A percentile compares a stretch with the other conserved stretches of the same genome.
Evolutionary conservation across 495 filamentous ascomycete genomes (phyloP).

Genomic region (Trichoderma erinaceum): DNA sequence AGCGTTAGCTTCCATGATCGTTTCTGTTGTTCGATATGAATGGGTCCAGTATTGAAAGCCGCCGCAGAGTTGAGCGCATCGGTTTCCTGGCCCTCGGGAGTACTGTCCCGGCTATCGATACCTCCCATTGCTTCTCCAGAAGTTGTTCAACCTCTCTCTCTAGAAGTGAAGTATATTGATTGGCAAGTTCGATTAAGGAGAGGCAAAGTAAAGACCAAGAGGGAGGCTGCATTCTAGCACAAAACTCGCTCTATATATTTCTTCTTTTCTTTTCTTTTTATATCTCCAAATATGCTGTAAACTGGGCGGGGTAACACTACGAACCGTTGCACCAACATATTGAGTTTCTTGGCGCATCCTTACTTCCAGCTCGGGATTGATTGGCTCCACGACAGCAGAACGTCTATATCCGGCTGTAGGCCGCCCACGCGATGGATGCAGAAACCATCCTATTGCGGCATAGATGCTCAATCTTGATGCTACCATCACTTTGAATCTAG

Average conservation of each 20-base stretch:
- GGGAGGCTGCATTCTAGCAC: too few species aligned
- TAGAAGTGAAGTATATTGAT: neutral
- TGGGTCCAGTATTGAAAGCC: neutral
- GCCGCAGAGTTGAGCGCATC: neutral
- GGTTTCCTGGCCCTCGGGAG: neutral
- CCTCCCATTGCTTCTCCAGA: neutral
- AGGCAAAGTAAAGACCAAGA: too few species aligned
- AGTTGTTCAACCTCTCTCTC: neutral
- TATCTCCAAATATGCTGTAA: neutral
- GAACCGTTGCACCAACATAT: neutral
- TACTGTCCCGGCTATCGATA: neutral
- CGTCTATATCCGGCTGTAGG: neutral
- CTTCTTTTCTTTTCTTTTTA: neutral
- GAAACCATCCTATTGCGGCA: neutral
- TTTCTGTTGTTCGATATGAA: neutral
- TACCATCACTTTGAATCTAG: too few species aligned
- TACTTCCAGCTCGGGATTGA: neutral
- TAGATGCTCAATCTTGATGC: neutral
- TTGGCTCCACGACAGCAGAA: neutral
- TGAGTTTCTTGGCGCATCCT: neutral
- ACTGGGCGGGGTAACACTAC: neutral
- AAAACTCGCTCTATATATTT: too few species aligned
- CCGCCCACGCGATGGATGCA: slow-evolving; percentile 2
- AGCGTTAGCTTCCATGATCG: slow-evolving; percentile 11
- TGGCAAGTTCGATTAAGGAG: too few species aligned